phyloP scores from a whole-genome alignment of 768 basidiomycete species.

The Boletus sp. region DNA sequence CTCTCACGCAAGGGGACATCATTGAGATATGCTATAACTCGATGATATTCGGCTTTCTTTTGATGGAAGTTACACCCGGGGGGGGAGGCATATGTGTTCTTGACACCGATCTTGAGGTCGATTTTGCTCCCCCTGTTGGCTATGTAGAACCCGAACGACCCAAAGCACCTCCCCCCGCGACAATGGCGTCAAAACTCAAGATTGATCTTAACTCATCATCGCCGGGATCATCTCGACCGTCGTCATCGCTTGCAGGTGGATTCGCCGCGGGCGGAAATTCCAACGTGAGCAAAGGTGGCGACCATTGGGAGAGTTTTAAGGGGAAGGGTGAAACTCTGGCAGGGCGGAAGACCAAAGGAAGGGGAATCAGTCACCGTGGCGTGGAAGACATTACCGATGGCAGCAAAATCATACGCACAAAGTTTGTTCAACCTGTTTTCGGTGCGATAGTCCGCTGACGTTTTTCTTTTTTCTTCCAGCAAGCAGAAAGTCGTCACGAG shows the following conservation, averaged over 20 bases:
- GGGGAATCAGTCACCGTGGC: constrained; percentile 82
- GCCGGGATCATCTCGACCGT: constrained; percentile 81
- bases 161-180: constrained; percentile 73
- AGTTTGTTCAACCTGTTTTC: constrained; percentile 51
- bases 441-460: constrained; percentile 5
- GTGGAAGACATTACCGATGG: constrained; percentile 73
- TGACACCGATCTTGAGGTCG: constrained; percentile 97
- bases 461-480: constrained; percentile 39
- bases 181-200: constrained; percentile 96
- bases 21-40: constrained; percentile 98
- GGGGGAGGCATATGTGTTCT: constrained; percentile 85
- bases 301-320: constrained; percentile 94
- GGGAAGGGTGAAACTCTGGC: constrained; percentile 89
- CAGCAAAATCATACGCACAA: constrained; percentile 88
- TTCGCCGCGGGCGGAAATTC: constrained; percentile 51
- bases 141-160: constrained; percentile 93
- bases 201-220: constrained; percentile 88
- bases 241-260: constrained; percentile 67
- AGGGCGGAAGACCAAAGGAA: constrained; percentile 93
- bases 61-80: constrained; percentile 90
- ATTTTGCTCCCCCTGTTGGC: constrained; percentile 89
- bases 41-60: constrained; percentile 89
- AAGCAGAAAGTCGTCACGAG: constrained; percentile 83
- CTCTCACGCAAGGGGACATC: constrained; percentile 91
- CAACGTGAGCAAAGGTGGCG: constrained; percentile 70